Evolutionary conservation across 345 rosid species (phyloP).

Genomic region (Sonneratia caseolaris): DNA sequence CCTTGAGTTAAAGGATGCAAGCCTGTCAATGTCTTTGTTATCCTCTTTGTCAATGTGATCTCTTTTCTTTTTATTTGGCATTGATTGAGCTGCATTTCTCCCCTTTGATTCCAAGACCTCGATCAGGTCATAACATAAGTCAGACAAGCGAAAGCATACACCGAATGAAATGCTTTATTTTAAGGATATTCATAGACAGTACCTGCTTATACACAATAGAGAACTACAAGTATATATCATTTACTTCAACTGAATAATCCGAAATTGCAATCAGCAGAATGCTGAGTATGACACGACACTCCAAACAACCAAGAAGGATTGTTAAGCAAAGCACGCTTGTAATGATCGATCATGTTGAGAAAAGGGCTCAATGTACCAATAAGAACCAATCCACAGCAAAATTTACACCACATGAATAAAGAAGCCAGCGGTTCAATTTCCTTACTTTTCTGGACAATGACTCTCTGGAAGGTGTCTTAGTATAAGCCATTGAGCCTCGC

Average conservation of each 20-base stretch:
- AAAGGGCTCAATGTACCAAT: background rate
- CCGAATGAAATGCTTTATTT: background rate
- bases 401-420: no score
- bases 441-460: slow-evolving; percentile 52
- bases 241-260: no score
- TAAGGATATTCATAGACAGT: no score
- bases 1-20: slow-evolving; percentile 35
- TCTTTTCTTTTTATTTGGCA: slow-evolving; percentile 57
- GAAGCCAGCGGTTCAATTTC: background rate
- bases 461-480: slow-evolving; percentile 93
- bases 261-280: background rate
- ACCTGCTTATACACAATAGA: no score
- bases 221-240: no score
- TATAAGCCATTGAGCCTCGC: slow-evolving; percentile 76
- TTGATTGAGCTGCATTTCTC: slow-evolving; percentile 48
- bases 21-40: slow-evolving; percentile 41
- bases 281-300: background rate
- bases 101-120: slow-evolving; percentile 50
- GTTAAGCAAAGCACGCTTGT: background rate
- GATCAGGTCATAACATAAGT: slow-evolving; percentile 1
- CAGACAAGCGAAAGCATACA: background rate
- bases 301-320: background rate
- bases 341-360: background rate
- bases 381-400: background rate
- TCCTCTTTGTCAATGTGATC: slow-evolving; percentile 40